phyloP scores from a whole-genome alignment of 345 rosid species.

The Camelina laxa region DNA sequence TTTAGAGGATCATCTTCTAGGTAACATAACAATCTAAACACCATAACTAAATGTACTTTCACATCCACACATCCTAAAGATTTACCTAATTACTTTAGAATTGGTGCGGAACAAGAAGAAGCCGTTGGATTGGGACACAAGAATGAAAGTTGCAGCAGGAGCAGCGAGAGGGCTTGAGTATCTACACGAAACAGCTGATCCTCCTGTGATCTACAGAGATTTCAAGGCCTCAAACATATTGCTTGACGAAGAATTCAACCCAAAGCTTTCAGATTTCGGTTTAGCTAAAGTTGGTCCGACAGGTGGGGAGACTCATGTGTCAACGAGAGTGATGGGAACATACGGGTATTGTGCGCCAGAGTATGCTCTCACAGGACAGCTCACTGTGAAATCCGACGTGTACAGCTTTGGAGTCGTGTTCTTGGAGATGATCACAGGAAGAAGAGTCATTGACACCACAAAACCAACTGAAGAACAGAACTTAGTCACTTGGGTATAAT shows the following conservation, averaged over 20 bases:
- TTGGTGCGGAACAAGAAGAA: slow-evolving; percentile 41
- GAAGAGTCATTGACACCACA: slow-evolving; percentile 72
- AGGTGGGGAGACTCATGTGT: slow-evolving; percentile 67
- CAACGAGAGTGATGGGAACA: slow-evolving; percentile 92
- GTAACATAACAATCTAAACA: slow-evolving; percentile 44
- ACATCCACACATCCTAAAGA: background rate
- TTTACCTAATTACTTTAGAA: slow-evolving; percentile 43
- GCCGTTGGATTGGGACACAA: slow-evolving; percentile 73
- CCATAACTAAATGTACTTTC: background rate
- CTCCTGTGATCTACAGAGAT: slow-evolving; percentile 81
- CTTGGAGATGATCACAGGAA: slow-evolving; percentile 79
- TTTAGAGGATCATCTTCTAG: slow-evolving; percentile 79
- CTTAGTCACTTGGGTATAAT: slow-evolving; percentile 66
- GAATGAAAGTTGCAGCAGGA: slow-evolving; percentile 75
- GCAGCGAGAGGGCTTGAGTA: slow-evolving; percentile 87
- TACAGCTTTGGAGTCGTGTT: slow-evolving; percentile 88
- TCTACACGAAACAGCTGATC: slow-evolving; percentile 74
- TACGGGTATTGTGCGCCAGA: slow-evolving; percentile 87
- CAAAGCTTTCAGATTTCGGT: slow-evolving; percentile 86
- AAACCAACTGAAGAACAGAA: slow-evolving; percentile 73
- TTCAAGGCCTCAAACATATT: slow-evolving; percentile 78
- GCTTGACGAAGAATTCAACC: slow-evolving; percentile 62
- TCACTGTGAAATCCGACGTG: slow-evolving; percentile 76
- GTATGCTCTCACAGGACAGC: slow-evolving; percentile 70
- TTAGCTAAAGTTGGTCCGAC: slow-evolving; percentile 86